Conservation (phyloP, 768 basidiomycete genomes). For the Epithele typhae region DNA sequence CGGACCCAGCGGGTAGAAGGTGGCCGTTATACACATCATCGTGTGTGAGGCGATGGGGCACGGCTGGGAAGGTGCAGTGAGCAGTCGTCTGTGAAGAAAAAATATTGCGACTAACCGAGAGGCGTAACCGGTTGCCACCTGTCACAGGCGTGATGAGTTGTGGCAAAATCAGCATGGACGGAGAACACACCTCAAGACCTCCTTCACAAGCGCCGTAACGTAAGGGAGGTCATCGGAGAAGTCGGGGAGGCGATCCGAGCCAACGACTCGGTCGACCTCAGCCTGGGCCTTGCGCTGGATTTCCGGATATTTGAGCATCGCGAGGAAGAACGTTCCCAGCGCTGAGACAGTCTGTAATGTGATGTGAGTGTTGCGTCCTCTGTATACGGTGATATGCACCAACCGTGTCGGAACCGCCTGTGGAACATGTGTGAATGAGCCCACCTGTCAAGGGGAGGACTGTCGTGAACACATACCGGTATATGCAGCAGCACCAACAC, state of each 20-base stretch:
- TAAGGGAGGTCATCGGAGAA: constrained; percentile 28
- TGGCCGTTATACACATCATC: constrained; percentile 21
- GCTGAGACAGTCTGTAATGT: constrained; percentile 15
- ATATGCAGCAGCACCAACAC: constrained; percentile 16
- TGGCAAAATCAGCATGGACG: background rate
- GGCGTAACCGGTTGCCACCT: constrained; percentile 19
- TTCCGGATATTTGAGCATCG: constrained; percentile 29
- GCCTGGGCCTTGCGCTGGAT: constrained; percentile 30
- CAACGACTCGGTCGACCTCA: constrained; percentile 36
- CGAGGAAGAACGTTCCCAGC: constrained; percentile 27
- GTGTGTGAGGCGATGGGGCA: constrained; percentile 15
- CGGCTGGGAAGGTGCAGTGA: constrained; percentile 7
- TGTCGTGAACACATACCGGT: constrained; percentile 18
- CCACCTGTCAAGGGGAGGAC: too few relatives aligned
- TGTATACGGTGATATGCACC: background rate
- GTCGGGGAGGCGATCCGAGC: constrained; percentile 27
- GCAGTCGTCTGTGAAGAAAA: background rate
- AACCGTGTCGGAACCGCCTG: constrained; percentile 21
- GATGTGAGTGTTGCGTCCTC: background rate
- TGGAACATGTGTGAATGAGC: background rate
- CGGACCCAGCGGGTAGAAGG: constrained; percentile 15
- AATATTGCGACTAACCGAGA: constrained; percentile 3
- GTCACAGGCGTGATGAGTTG: background rate
- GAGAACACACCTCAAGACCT: constrained; percentile 19
- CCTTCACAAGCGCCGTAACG: constrained; percentile 32